These are phyloP conservation scores for Rhytidhysteron rufulum DNA, from an alignment of 2,329 filamentous ascomycete species.

Conservation along the genomic window DNA sequence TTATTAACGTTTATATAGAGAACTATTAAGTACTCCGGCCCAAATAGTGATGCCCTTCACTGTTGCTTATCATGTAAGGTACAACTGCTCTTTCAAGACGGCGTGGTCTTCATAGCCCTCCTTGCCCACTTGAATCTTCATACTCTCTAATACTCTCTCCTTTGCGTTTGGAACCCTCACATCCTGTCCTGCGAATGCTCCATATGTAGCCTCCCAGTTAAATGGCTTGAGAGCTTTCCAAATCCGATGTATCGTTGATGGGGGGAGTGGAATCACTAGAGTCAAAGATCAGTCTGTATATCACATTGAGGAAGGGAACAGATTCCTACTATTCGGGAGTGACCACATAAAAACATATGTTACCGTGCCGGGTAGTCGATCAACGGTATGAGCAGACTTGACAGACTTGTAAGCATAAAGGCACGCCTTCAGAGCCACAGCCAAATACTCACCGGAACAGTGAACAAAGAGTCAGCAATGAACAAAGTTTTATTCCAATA, in stretches of 20 bases:
- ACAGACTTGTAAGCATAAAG: conserved; percentile 5
- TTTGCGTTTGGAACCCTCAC: conserved; percentile 57
- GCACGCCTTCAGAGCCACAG: conserved; percentile 7
- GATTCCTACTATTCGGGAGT: too few relatives aligned
- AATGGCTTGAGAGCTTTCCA: conserved; percentile 63
- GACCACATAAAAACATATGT: conserved; percentile 73
- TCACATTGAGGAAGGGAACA: too few relatives aligned
- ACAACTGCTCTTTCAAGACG: conserved; percentile 34
- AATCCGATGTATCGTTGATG: conserved; percentile 62
- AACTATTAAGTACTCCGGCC: too few relatives aligned
- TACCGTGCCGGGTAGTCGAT: conserved; percentile 42
- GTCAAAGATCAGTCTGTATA: conserved; percentile 56
- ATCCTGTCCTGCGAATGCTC: conserved; percentile 62
- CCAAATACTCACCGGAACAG: conserved; percentile 52
- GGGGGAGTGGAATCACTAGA: conserved; percentile 68
- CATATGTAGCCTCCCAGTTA: conserved; percentile 64
- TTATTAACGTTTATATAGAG: too few relatives aligned
- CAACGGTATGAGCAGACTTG: conserved; percentile 33
- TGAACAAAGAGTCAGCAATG: conserved; percentile 73
- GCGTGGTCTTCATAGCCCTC: conserved; percentile 47
- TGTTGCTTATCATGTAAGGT: too few relatives aligned
- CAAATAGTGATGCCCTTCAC: too few relatives aligned
- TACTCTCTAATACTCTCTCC: conserved; percentile 66
- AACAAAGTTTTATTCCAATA: conserved; percentile 58
- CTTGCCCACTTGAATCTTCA: conserved; percentile 64